phyloP scores from a whole-genome alignment of 106 monocot genomes.

The Dendrobium catenatum region DNA sequence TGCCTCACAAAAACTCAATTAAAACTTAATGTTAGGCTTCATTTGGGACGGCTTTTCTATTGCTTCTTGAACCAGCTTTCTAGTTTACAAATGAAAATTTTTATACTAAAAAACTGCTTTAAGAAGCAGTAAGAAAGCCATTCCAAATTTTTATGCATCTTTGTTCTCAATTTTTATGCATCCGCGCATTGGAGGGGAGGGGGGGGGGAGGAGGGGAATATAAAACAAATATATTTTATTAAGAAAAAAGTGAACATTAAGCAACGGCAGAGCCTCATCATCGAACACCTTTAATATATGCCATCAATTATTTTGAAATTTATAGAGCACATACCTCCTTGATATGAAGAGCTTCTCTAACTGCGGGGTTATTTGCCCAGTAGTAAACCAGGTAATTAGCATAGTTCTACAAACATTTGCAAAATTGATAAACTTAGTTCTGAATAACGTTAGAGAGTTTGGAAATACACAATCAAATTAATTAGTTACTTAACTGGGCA shows the following conservation, averaged over 20 bases:
- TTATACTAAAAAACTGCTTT: no score
- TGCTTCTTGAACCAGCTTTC: no score
- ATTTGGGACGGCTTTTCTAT: no score
- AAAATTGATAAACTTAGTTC: neutral
- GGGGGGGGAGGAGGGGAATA: neutral
- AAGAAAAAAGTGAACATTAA: neutral
- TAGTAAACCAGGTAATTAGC: neutral
- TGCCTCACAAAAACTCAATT: neutral
- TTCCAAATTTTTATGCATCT: neutral
- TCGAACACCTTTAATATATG: neutral
- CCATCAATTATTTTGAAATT: neutral
- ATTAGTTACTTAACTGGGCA: slow-evolving; percentile 4
- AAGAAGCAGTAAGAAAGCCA: no score
- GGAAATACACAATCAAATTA: neutral
- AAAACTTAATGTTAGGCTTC: neutral
- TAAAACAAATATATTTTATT: neutral
- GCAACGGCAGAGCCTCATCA: neutral
- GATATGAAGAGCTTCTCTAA: slow-evolving; percentile 2
- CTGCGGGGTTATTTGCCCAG: neutral
- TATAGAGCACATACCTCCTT: slow-evolving; percentile 1
- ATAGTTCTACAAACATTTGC: neutral
- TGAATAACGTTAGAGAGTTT: neutral
- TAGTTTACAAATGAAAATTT: no score
- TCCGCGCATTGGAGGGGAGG: no score
- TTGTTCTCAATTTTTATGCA: neutral